These are phyloP conservation scores for Bretschneidera sinensis DNA, from an alignment of 345 rosid genomes.

Conservation along the genomic window DNA sequence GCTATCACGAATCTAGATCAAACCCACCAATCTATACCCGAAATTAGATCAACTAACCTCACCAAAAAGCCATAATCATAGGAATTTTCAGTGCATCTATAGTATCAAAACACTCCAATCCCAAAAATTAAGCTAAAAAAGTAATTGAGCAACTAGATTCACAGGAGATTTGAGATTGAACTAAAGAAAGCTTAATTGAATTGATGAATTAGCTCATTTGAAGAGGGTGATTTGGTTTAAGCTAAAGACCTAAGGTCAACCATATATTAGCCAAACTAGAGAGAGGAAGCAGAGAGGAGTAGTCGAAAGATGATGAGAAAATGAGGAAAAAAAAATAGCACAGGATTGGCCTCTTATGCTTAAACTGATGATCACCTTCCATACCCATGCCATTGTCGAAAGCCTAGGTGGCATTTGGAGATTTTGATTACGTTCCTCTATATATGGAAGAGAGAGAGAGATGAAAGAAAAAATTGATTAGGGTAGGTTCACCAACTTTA, in stretches of 20 bases:
- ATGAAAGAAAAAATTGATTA: no score
- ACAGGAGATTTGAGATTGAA: constrained; percentile 9
- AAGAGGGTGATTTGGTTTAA: background rate
- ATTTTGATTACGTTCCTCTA: no score
- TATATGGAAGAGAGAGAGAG: no score
- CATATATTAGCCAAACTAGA: background rate
- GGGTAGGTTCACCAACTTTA: no score
- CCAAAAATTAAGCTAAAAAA: background rate
- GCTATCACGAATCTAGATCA: constrained; percentile 20
- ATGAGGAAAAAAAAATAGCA: no score
- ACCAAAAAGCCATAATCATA: constrained; percentile 1
- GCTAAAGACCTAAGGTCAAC: background rate
- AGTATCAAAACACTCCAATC: background rate
- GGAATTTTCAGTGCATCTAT: constrained; percentile 11
- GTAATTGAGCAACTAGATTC: background rate
- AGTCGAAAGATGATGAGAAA: no score
- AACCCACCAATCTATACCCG: constrained; percentile 20
- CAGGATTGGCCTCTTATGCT: no score
- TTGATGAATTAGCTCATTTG: background rate
- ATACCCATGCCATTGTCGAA: no score
- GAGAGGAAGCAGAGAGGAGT: constrained; percentile 13
- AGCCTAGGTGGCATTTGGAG: no score
- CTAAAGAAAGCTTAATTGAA: background rate
- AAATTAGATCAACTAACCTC: constrained; percentile 42
- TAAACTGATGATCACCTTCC: no score